Conservation (phyloP, 2,329 filamentous ascomycete genomes). For the Penicillium crustosum region DNA sequence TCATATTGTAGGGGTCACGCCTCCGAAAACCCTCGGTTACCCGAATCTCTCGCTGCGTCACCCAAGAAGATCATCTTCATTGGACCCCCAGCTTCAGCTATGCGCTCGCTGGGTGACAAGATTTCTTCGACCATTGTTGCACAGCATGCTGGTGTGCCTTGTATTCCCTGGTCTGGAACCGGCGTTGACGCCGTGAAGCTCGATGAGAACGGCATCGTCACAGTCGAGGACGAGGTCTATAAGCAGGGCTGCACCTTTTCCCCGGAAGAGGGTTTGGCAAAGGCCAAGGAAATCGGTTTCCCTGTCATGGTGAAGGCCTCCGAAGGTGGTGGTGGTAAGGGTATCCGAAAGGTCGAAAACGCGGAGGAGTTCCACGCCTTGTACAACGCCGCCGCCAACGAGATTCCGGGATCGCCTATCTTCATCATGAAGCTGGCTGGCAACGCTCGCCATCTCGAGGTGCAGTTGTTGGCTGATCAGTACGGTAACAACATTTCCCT, state of each 20-base stretch:
- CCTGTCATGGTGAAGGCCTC: conserved; percentile 99
- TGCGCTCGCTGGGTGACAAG: conserved; percentile 99
- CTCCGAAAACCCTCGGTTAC: conserved; percentile 96
- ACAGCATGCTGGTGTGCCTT: conserved; percentile 92
- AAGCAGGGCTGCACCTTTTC: conserved; percentile 86
- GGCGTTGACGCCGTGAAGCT: conserved; percentile 80
- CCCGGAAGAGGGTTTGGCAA: conserved; percentile 83
- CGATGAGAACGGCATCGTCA: conserved; percentile 83
- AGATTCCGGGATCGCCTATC: conserved; percentile 97
- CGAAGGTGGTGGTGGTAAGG: conserved; percentile 97
- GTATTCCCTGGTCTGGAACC: conserved; percentile 98
- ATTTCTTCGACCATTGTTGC: conserved; percentile 99
- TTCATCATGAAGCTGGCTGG: conserved; percentile 99
- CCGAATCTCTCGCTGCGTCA: conserved; percentile 91
- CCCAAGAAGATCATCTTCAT: conserved; percentile 99
- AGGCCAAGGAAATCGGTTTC: conserved; percentile 89
- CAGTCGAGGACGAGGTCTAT: conserved; percentile 82
- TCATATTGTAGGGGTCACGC: conserved; percentile 74
- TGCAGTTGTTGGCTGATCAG: conserved; percentile 95
- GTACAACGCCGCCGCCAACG: conserved; percentile 94
- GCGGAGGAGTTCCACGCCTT: conserved; percentile 82
- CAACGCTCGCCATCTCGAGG: conserved; percentile 93
- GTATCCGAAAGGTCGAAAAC: conserved; percentile 89
- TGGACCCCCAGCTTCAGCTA: conserved; percentile 93
- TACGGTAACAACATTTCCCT: conserved; percentile 99